phyloP scores from a whole-genome alignment of 371 early-diverging fungal genomes.

The Mortierella sp. region DNA sequence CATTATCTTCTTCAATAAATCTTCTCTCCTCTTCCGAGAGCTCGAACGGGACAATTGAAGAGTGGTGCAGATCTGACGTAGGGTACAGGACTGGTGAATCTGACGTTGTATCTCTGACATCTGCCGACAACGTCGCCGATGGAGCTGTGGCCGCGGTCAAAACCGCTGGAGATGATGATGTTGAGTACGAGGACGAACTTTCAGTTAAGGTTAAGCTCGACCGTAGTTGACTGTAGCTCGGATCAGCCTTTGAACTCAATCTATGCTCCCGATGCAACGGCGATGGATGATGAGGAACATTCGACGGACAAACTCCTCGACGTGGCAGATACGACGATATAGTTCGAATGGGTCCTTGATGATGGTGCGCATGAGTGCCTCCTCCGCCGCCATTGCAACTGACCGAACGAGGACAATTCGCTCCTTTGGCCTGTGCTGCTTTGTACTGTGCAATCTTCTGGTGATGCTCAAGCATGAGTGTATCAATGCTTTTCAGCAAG shows the following conservation, averaged over 20 bases:
- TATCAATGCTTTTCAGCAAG: slow-evolving; percentile 43
- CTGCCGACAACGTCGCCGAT: background rate
- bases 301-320: background rate
- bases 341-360: slow-evolving; percentile 23
- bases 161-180: slow-evolving; percentile 4
- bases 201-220: slow-evolving; percentile 15
- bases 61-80: slow-evolving; percentile 36
- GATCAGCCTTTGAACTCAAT: background rate
- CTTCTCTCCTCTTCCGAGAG: slow-evolving; percentile 46
- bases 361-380: slow-evolving; percentile 15
- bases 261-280: slow-evolving; percentile 24
- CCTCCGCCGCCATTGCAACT: too few relatives aligned
- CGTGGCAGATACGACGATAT: slow-evolving; percentile 33
- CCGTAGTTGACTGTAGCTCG: slow-evolving; percentile 26
- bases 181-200: slow-evolving; percentile 7
- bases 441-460: slow-evolving; percentile 29
- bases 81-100: slow-evolving; percentile 43
- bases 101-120: background rate
- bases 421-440: slow-evolving; percentile 3
- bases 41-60: slow-evolving; percentile 33
- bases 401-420: background rate
- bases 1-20: slow-evolving; percentile 49
- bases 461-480: slow-evolving; percentile 31
- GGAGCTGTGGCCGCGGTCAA: background rate
- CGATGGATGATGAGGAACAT: slow-evolving; percentile 19